Percentiles rank a stretch among this genome's conserved stretches.
Evolutionary conservation across 2,329 filamentous ascomycete species (phyloP).

Genomic region (Hymenoscyphus scutula): DNA sequence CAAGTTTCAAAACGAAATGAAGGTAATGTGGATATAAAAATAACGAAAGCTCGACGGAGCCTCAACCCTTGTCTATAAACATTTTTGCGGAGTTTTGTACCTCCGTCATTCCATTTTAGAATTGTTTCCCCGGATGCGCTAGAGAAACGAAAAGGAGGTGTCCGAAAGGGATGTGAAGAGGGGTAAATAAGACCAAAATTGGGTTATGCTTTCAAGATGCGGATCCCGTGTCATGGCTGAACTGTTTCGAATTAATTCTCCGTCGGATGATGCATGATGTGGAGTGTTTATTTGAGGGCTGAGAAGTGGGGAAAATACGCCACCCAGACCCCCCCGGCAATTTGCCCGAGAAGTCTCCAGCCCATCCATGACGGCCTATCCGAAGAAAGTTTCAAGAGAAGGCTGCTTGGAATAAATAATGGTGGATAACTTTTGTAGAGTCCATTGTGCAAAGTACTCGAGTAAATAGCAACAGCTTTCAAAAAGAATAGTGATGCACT

Average conservation of each 20-base stretch:
- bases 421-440: too few species aligned
- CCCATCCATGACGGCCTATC: too few species aligned
- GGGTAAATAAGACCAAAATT: background rate
- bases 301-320: background rate
- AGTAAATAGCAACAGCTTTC: too few species aligned
- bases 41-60: background rate
- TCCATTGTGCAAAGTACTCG: too few species aligned
- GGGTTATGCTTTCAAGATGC: background rate
- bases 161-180: background rate
- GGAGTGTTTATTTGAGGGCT: conserved; percentile 4
- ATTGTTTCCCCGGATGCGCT: background rate
- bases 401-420: too few species aligned
- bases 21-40: background rate
- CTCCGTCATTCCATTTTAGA: background rate
- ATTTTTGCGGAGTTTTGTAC: background rate
- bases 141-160: background rate
- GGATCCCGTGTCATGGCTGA: background rate
- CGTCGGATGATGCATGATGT: background rate
- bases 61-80: background rate
- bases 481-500: too few species aligned
- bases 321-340: background rate
- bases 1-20: background rate
- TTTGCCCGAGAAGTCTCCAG: background rate
- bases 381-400: too few species aligned
- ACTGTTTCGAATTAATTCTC: conserved; percentile 6